Evolutionary conservation across 2,329 filamentous ascomycete genomes (phyloP).

Genomic region (Penicillium sp.): DNA sequence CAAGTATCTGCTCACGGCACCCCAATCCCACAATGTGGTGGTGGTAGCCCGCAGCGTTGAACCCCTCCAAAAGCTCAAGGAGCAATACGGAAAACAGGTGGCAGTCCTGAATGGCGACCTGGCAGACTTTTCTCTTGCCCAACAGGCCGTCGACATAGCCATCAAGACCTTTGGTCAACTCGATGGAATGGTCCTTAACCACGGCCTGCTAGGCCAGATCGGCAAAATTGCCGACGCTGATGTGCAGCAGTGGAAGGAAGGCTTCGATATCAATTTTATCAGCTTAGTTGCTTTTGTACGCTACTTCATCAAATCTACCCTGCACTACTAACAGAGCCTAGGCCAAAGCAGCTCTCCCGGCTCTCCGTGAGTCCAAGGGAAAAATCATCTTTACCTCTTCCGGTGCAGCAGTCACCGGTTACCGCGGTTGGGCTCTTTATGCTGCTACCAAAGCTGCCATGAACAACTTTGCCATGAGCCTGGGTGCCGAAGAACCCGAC

Average conservation of each 20-base stretch:
- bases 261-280: conserved; percentile 85
- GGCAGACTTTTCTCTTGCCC: conserved; percentile 53
- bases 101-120: conserved; percentile 59
- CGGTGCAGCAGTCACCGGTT: conserved; percentile 32
- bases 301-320: conserved; percentile 5
- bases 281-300: conserved; percentile 74
- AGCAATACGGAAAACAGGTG: conserved; percentile 54
- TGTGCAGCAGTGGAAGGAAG: conserved; percentile 69
- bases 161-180: conserved; percentile 66
- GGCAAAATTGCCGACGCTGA: conserved; percentile 65
- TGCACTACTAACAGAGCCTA: conserved; percentile 10
- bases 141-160: conserved; percentile 64
- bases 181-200: conserved; percentile 84
- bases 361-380: conserved; percentile 35
- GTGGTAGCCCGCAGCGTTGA: conserved; percentile 56
- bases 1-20: conserved; percentile 55
- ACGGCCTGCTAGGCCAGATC: conserved; percentile 76
- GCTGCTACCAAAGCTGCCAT: conserved; percentile 39
- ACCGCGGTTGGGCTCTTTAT: conserved; percentile 38
- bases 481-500: conserved; percentile 31
- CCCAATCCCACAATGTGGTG: conserved; percentile 55
- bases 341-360: conserved; percentile 33
- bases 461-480: conserved; percentile 31
- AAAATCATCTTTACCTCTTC: conserved; percentile 39
- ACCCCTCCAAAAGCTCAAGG: conserved; percentile 54